phyloP scores from a whole-genome alignment of 2,329 filamentous ascomycete genomes.

The Stagonosporopsis cucurbitacearum region DNA sequence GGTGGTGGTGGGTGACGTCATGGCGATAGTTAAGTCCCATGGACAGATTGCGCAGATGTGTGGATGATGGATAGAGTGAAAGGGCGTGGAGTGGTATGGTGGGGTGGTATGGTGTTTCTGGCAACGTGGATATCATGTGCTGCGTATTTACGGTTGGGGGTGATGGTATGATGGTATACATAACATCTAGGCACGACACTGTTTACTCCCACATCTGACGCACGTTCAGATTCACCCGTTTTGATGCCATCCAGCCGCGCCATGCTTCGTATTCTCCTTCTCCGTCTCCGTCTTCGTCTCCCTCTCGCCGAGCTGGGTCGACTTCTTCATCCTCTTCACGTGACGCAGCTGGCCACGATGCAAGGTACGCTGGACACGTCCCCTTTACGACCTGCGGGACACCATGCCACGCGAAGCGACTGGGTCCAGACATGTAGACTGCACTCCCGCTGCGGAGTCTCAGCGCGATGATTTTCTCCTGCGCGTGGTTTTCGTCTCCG shows the following conservation, averaged over 20 bases:
- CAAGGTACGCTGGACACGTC: constrained; percentile 78
- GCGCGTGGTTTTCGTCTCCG: constrained; percentile 42
- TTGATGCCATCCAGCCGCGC: constrained; percentile 86
- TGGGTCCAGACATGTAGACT: constrained; percentile 83
- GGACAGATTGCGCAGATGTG: too few species aligned
- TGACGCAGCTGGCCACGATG: constrained; percentile 70
- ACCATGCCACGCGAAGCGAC: constrained; percentile 92
- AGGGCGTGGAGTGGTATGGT: too few species aligned
- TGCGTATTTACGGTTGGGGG: too few species aligned
- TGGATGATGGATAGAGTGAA: too few species aligned
- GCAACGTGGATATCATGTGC: too few species aligned
- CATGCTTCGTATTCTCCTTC: constrained; percentile 68
- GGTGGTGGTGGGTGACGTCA: too few species aligned
- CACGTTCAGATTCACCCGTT: constrained; percentile 91
- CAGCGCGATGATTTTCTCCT: constrained; percentile 30
- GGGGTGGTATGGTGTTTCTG: too few species aligned
- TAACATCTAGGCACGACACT: too few species aligned
- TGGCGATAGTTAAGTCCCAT: too few species aligned
- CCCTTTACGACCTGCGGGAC: constrained; percentile 83
- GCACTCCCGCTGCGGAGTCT: constrained; percentile 81
- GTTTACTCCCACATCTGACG: constrained; percentile 75
- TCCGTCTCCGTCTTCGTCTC: not conserved
- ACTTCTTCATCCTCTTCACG: too few species aligned
- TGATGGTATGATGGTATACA: too few species aligned
- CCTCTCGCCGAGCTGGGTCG: too few species aligned